Percentiles rank a stretch among this genome's conserved stretches.
Conservation (phyloP, 2,329 filamentous ascomycete genomes). For the Orbilia quercus region DNA sequence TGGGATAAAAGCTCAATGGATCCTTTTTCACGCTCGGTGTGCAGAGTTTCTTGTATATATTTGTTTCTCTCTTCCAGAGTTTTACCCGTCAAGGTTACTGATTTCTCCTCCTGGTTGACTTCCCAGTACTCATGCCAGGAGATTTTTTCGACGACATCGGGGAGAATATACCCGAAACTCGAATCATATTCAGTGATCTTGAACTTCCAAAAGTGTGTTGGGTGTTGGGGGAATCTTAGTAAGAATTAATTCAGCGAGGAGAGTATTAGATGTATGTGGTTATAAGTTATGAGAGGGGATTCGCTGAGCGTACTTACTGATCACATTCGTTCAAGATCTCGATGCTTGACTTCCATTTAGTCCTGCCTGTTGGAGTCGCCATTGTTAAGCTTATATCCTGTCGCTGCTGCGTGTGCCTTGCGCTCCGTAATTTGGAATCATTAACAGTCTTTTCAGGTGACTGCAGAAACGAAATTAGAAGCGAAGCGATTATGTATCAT, state of each 20-base stretch:
- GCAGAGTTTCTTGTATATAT: neutral
- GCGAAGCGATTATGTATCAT: no score
- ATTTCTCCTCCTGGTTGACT: neutral
- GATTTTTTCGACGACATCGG: neutral
- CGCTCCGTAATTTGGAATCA: neutral
- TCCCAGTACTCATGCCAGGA: neutral
- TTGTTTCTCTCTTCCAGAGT: neutral
- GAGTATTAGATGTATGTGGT: no score
- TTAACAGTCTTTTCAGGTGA: no score
- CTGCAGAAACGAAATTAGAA: no score
- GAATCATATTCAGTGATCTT: neutral
- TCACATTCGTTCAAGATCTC: neutral
- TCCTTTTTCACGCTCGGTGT: neutral
- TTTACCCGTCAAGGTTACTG: neutral
- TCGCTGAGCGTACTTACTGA: no score
- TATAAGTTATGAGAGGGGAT: no score
- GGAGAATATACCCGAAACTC: neutral
- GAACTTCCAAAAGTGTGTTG: slow-evolving; percentile 4
- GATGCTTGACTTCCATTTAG: neutral
- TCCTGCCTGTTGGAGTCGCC: neutral
- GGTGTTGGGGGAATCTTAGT: neutral
- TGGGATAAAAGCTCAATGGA: neutral
- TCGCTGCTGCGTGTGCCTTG: neutral
- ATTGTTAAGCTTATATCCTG: neutral
- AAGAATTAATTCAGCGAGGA: no score